A percentile compares a stretch with the other conserved stretches of the same genome.
phyloP scores from a whole-genome alignment of 2,329 filamentous ascomycete genomes.

The Exophiala alcalophila region DNA sequence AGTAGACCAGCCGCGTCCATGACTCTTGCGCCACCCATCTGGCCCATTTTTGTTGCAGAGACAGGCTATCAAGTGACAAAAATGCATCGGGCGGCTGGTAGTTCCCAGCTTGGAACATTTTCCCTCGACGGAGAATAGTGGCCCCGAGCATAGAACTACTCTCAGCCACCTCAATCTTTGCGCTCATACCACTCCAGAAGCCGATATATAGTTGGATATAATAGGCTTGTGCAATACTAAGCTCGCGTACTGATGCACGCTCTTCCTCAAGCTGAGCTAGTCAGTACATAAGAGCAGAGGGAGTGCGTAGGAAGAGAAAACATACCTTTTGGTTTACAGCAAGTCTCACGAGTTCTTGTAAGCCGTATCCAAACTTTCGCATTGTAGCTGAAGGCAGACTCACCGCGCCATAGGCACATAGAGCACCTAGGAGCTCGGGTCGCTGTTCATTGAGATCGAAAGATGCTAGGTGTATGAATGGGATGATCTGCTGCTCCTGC shows the following conservation, averaged over 20 bases:
- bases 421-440: constrained; percentile 39
- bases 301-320: not conserved
- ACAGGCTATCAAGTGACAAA: constrained; percentile 16
- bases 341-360: constrained; percentile 41
- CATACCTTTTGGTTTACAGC: constrained; percentile 26
- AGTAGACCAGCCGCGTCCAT: constrained; percentile 56
- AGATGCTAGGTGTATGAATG: constrained; percentile 40
- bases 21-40: constrained; percentile 35
- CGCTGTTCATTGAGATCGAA: constrained; percentile 39
- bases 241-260: constrained; percentile 4
- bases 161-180: constrained; percentile 42
- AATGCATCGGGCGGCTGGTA: constrained; percentile 9
- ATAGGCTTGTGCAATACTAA: constrained; percentile 33
- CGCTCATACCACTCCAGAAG: constrained; percentile 39
- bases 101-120: constrained; percentile 25
- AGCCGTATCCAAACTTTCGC: constrained; percentile 42
- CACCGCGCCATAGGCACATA: constrained; percentile 40
- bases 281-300: not conserved
- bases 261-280: constrained; percentile 5
- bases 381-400: constrained; percentile 39
- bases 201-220: constrained; percentile 37
- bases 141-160: constrained; percentile 37
- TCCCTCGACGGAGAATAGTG: constrained; percentile 47
- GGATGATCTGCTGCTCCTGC: constrained; percentile 31
- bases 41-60: constrained; percentile 29